Percentiles rank a stretch among this genome's conserved stretches.
Conservation (phyloP, 2,329 filamentous ascomycete species). For the Epichloe aotearoae region DNA sequence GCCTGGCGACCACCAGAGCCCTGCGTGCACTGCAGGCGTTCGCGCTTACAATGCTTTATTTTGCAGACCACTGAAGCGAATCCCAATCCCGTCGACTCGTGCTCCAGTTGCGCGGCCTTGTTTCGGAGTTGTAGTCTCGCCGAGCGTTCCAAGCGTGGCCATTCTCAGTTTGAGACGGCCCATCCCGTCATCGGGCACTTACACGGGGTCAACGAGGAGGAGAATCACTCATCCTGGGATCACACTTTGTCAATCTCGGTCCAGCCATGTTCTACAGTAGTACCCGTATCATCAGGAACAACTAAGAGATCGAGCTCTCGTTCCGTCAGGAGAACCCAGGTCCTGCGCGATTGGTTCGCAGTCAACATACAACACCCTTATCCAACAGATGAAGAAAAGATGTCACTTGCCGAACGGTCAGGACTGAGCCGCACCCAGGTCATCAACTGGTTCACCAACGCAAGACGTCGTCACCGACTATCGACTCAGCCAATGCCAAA, state of each 20-base stretch:
- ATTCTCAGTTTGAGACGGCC: conserved; percentile 32
- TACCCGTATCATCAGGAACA: conserved; percentile 8
- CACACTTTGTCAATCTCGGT: neutral
- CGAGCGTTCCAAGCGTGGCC: conserved; percentile 27
- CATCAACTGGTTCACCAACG: conserved; percentile 38
- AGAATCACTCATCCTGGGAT: conserved; percentile 5
- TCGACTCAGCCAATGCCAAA: conserved; percentile 15
- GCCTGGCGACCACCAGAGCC: conserved; percentile 28
- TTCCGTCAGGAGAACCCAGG: conserved; percentile 30
- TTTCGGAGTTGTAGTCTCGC: conserved; percentile 38
- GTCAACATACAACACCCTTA: conserved; percentile 33
- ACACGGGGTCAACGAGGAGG: conserved; percentile 32
- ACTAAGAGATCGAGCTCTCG: conserved; percentile 24
- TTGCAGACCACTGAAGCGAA: conserved; percentile 32
- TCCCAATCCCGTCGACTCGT: conserved; percentile 33
- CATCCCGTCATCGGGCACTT: conserved; percentile 34
- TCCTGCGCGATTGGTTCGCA: conserved; percentile 32
- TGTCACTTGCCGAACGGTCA: conserved; percentile 24
- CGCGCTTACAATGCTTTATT: conserved; percentile 34
- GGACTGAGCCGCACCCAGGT: conserved; percentile 32
- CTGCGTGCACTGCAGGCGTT: conserved; percentile 29
- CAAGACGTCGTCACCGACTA: conserved; percentile 31
- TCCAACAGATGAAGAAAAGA: conserved; percentile 32
- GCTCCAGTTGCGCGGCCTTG: conserved; percentile 36
- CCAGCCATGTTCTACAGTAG: neutral